Base-by-base conservation (phyloP, 768 basidiomycete species). In the Podaxis carcinomalis region DNA sequence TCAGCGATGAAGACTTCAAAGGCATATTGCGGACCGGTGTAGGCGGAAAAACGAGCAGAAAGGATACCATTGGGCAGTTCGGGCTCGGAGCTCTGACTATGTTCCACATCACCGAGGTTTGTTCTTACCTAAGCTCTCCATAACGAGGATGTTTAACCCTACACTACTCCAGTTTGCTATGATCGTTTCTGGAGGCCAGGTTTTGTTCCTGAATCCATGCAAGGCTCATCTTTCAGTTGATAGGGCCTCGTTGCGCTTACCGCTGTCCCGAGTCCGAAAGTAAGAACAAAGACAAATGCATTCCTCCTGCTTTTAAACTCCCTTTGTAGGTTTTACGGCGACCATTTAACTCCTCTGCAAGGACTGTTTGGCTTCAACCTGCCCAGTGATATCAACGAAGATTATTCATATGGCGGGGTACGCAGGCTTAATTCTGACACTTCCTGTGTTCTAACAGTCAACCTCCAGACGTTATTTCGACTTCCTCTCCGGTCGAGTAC, bases 91-190 rank as follows among this genome's bases (percentile, higher is more conserved):
- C 78, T 13, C 68, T 84, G 3, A 77, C 81, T 0, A 78, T 83
- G 74, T 85, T 78, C 59, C 80, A 82, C 62, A 76, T 83, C 55
- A 76, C 79, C 0, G 82, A 83, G 69, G 82, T 82, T 53, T 54
- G 72, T 52, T 21, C 21, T 23, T 10, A 3, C 23, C 47, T 1
- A 49, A 19, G 40, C 10, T 23, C 10, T 37, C 46, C 39, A 21
- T 58, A 36, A 11, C 4, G 2, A 28, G 5, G 4, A 14, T n/a
- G 13, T 35, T 10, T 44, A n/a, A 46, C 51, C 61, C 49, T 27
- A 59, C 40, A 25, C 13, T 19, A 5, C 42, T 39, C 9, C 51
- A 79, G 74, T 57, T 76, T 60, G 72, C 71, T 0, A 70, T 74
- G 49, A 65, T 76, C 37, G 64, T 77, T n/a, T 76, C 75, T 1